Conservation (phyloP, 2,329 filamentous ascomycete species). For the Aspergillus hiratsukae region DNA sequence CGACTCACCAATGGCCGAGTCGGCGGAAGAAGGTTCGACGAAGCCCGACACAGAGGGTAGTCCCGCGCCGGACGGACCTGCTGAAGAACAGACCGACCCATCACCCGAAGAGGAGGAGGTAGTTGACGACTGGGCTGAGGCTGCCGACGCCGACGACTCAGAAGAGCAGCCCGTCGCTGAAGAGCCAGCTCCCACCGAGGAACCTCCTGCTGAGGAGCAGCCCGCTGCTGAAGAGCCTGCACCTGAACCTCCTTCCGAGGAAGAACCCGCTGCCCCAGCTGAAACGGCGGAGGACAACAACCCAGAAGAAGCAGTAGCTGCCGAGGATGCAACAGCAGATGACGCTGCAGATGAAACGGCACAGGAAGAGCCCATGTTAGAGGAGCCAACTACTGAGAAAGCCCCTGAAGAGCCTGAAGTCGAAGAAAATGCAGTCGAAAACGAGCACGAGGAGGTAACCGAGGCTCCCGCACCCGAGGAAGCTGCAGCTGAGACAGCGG, state of each 20-base stretch:
- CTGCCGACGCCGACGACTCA: not conserved
- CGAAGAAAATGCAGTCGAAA: slow-evolving; percentile 6
- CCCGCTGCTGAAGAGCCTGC: slow-evolving; percentile 12
- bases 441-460: slow-evolving; percentile 11
- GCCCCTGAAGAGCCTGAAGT: slow-evolving; percentile 10
- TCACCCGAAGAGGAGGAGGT: slow-evolving; percentile 3
- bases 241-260: slow-evolving; percentile 11
- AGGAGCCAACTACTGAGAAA: slow-evolving; percentile 14
- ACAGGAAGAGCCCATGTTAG: slow-evolving; percentile 9
- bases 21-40: slow-evolving; percentile 5
- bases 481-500: slow-evolving; percentile 5
- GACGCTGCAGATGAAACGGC: slow-evolving; percentile 9
- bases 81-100: slow-evolving; percentile 11
- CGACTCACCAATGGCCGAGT: slow-evolving; percentile 5
- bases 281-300: slow-evolving; percentile 5
- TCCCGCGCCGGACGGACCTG: slow-evolving; percentile 1
- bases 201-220: slow-evolving; percentile 13
- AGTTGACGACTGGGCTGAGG: slow-evolving; percentile 2
- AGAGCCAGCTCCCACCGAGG: slow-evolving; percentile 10
- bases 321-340: slow-evolving; percentile 3
- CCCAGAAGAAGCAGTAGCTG: slow-evolving; percentile 10
- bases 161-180: slow-evolving; percentile 9
- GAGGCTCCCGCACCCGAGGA: slow-evolving; percentile 16
- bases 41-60: slow-evolving; percentile 10
- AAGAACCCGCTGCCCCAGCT: slow-evolving; percentile 9